Conservation (phyloP, 1,284 basidiomycete species). For the Melampsora abietis-canadensis region DNA sequence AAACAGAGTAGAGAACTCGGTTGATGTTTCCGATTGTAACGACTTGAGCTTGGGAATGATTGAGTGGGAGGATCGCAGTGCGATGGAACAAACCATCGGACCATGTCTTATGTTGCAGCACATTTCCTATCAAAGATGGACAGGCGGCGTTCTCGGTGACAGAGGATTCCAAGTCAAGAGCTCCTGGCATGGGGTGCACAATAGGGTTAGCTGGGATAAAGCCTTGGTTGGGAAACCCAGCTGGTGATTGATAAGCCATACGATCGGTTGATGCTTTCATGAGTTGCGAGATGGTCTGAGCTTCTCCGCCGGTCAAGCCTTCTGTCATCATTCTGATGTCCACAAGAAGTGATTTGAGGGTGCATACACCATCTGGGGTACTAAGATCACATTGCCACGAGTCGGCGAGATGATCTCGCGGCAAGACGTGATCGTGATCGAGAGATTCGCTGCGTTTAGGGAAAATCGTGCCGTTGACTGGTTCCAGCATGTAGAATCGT, state of each 20-base stretch:
- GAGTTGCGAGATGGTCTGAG: slow-evolving; percentile 8
- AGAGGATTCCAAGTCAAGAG: neutral
- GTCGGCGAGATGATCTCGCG: slow-evolving; percentile 19
- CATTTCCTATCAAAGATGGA: neutral
- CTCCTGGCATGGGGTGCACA: neutral
- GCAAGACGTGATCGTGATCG: slow-evolving; percentile 9
- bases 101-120: neutral
- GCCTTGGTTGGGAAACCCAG: neutral
- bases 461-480: slow-evolving; percentile 9
- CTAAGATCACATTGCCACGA: slow-evolving; percentile 20
- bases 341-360: slow-evolving; percentile 15
- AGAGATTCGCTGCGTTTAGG: neutral
- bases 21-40: slow-evolving; percentile 12
- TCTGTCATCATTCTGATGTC: neutral
- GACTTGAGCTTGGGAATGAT: slow-evolving; percentile 1
- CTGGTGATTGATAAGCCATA: neutral
- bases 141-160: neutral
- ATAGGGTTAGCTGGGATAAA: neutral
- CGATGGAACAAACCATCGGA: neutral
- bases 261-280: slow-evolving; percentile 1
- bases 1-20: slow-evolving; percentile 2
- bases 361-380: slow-evolving; percentile 14
- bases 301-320: neutral
- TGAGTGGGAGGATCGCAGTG: slow-evolving; percentile 11
- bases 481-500: slow-evolving; percentile 36